These are phyloP conservation scores for Circinella umbellata DNA, from an alignment of 371 early-diverging fungal genomes.

Conservation along the genomic window DNA sequence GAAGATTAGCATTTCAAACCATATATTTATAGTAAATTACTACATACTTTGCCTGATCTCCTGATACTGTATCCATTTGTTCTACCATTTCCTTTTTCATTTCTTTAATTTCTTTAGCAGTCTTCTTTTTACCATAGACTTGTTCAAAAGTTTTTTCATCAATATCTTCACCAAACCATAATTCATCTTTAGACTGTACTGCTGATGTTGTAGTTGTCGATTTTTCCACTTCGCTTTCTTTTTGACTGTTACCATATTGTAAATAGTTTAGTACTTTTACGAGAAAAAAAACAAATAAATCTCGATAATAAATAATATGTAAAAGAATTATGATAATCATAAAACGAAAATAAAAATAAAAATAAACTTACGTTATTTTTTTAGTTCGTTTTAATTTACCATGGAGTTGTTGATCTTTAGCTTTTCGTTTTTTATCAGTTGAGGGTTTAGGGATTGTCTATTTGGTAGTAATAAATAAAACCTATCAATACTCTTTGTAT, in stretches of 20 bases:
- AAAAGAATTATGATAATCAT: not conserved
- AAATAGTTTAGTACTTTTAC: too few species aligned
- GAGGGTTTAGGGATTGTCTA: constrained; percentile 3
- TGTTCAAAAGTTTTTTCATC: constrained; percentile 54
- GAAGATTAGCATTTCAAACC: not conserved
- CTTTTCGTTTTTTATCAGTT: constrained; percentile 16
- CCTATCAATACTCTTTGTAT: too few species aligned
- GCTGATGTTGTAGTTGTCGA: constrained; percentile 12
- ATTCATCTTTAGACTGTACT: constrained; percentile 50
- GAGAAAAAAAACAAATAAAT: too few species aligned
- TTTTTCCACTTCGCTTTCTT: constrained; percentile 9
- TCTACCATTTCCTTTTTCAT: constrained; percentile 33
- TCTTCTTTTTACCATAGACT: constrained; percentile 45
- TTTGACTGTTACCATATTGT: too few species aligned
- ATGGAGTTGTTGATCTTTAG: not conserved
- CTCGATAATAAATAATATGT: too few species aligned
- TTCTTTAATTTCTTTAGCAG: constrained; percentile 16
- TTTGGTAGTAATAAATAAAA: not conserved
- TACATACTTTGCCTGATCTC: constrained; percentile 52
- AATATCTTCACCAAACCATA: constrained; percentile 68
- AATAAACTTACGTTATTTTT: constrained; percentile 9
- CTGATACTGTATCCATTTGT: constrained; percentile 41
- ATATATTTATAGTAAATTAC: not conserved
- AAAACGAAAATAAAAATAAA: not conserved
- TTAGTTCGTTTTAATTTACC: constrained; percentile 13